Evolutionary conservation across 2,329 filamentous ascomycete species (phyloP).

Genomic region (Pestalotiopsis sp.): DNA sequence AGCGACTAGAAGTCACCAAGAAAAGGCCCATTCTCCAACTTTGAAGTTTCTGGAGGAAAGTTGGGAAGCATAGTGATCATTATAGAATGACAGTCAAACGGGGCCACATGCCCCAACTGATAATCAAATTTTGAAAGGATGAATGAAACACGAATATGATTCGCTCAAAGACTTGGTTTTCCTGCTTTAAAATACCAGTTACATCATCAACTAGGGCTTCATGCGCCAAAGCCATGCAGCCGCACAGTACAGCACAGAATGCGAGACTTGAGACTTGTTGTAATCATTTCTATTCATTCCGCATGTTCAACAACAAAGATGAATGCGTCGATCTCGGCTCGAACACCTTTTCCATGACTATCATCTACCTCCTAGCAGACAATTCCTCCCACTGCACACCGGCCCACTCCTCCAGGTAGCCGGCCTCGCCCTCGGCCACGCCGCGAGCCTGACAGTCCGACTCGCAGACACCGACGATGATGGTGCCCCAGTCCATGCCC

Average conservation of each 20-base stretch:
- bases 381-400: conserved; percentile 97
- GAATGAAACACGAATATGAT: too few species aligned
- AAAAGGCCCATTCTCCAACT: too few species aligned
- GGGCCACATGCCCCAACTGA: too few species aligned
- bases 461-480: conserved; percentile 83
- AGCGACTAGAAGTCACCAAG: too few species aligned
- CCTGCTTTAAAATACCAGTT: too few species aligned
- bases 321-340: background rate
- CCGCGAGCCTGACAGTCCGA: conserved; percentile 70
- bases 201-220: background rate
- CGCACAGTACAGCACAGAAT: too few species aligned
- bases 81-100: too few species aligned
- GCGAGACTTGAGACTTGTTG: background rate
- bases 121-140: too few species aligned
- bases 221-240: too few species aligned
- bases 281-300: background rate
- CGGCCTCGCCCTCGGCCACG: conserved; percentile 61
- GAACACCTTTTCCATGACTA: background rate
- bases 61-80: too few species aligned
- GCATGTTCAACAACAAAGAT: background rate
- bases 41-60: too few species aligned
- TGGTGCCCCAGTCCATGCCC: conserved; percentile 98
- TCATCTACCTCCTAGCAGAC: conserved; percentile 26
- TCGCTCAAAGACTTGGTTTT: background rate
- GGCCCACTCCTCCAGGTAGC: conserved; percentile 93